Percentiles rank a stretch among this genome's conserved stretches.
These are phyloP conservation scores for Teunomyces aglyptinius DNA, from an alignment of 805 yeast genomes.

Conservation along the genomic window DNA sequence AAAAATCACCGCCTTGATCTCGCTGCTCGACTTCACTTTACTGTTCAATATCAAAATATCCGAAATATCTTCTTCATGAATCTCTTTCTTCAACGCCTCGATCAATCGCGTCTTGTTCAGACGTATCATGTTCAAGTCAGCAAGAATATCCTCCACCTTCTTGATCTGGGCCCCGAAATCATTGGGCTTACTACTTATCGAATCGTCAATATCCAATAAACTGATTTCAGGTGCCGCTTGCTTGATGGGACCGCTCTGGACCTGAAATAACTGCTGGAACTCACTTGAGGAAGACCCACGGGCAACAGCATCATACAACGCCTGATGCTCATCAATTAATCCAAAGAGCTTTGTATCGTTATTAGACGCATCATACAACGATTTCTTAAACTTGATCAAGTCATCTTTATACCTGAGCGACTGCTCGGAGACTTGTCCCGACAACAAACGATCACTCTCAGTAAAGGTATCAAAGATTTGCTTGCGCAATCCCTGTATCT, in stretches of 20 bases:
- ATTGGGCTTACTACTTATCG: constrained; percentile 17
- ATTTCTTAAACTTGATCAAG: constrained; percentile 53
- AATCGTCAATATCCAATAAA: constrained; percentile 69
- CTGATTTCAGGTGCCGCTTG: constrained; percentile 34
- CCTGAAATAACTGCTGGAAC: constrained; percentile 32
- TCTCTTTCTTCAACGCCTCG: constrained; percentile 62
- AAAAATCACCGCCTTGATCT: constrained; percentile 54
- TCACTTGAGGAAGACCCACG: constrained; percentile 44
- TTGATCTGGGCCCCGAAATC: constrained; percentile 39
- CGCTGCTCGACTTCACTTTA: constrained; percentile 55
- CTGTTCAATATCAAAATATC: constrained; percentile 65
- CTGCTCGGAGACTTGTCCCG: constrained; percentile 10
- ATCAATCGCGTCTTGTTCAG: constrained; percentile 62
- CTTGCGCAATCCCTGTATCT: constrained; percentile 30
- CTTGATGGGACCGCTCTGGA: background rate
- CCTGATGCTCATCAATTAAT: constrained; percentile 36
- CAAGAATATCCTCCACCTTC: constrained; percentile 54
- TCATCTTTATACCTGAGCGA: constrained; percentile 45
- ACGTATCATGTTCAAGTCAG: constrained; percentile 60
- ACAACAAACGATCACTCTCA: constrained; percentile 28
- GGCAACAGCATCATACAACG: constrained; percentile 25
- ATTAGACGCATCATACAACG: constrained; percentile 58
- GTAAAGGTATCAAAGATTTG: constrained; percentile 35
- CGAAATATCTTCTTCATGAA: constrained; percentile 83
- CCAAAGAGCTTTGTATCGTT: constrained; percentile 56